Percentiles rank a stretch among this genome's conserved stretches.
phyloP scores from a whole-genome alignment of 176 grass and related monocot genomes.

The Oryza glumipatula region DNA sequence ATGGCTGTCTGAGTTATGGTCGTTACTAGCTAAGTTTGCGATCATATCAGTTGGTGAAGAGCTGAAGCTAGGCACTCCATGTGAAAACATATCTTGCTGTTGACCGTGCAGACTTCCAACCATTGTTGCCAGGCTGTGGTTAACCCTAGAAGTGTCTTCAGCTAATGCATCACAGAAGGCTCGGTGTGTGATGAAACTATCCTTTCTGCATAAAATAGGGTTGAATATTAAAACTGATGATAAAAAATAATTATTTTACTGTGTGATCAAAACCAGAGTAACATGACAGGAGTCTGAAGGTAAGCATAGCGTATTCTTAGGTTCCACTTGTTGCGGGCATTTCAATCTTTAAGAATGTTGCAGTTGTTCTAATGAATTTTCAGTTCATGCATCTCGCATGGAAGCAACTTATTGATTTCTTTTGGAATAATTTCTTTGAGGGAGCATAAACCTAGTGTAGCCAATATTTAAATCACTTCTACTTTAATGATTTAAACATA shows the following conservation, averaged over 20 bases:
- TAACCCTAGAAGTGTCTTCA: constrained; percentile 56
- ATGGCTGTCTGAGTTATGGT: constrained; percentile 47
- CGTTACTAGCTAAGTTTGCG: constrained; percentile 45
- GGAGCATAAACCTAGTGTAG: background rate
- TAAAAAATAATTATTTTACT: background rate
- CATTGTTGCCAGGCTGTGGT: constrained; percentile 54
- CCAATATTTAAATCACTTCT: background rate
- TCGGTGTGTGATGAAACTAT: constrained; percentile 72
- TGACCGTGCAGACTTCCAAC: constrained; percentile 65
- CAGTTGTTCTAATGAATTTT: background rate
- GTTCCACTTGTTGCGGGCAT: background rate
- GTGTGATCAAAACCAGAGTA: background rate
- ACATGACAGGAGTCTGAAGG: background rate
- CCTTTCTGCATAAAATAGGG: constrained; percentile 56
- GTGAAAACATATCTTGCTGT: constrained; percentile 47
- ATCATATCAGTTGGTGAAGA: constrained; percentile 53
- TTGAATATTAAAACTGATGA: background rate
- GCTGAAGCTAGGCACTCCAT: constrained; percentile 44
- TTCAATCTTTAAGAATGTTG: background rate
- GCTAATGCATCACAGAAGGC: constrained; percentile 66
- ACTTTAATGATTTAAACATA: background rate
- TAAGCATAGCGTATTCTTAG: background rate
- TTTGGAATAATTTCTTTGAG: background rate
- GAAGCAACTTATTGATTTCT: background rate
- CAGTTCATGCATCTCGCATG: background rate